A percentile compares a stretch with the other conserved stretches of the same genome.
Conservation (phyloP, 768 basidiomycete genomes). For the Lactarius trivialis region DNA sequence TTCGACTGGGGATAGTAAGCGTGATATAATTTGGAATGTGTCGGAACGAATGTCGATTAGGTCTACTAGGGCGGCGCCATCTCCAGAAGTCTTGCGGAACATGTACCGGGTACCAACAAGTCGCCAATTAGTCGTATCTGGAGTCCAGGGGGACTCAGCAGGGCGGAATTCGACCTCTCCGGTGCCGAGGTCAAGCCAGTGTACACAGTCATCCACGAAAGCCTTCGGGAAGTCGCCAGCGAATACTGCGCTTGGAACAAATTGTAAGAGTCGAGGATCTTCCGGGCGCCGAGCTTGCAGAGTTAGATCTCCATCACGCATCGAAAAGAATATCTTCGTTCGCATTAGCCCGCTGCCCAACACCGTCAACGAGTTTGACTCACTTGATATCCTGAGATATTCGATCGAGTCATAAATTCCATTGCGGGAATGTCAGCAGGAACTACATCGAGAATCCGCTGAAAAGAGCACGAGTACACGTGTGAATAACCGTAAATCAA, state of each 20-base stretch:
- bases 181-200: constrained; percentile 31
- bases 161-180: constrained; percentile 31
- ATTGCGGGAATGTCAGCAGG: not conserved
- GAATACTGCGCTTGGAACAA: constrained; percentile 31
- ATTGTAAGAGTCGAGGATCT: constrained; percentile 17
- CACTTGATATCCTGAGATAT: not conserved
- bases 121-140: constrained; percentile 29
- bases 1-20: not conserved
- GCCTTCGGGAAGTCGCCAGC: constrained; percentile 28
- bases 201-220: constrained; percentile 7
- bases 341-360: not conserved
- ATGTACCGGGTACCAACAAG: not conserved
- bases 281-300: not conserved
- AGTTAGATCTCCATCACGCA: not conserved
- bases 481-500: not conserved
- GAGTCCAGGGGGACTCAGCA: constrained; percentile 27
- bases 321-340: not conserved
- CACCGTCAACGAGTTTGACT: not conserved
- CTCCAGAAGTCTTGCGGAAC: not conserved
- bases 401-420: constrained; percentile 3
- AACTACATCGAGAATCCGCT: not conserved
- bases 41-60: not conserved
- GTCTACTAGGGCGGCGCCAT: not conserved
- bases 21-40: not conserved
- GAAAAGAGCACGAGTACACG: not conserved